phyloP scores from a whole-genome alignment of 2,329 filamentous ascomycete genomes.

The Plenodomus biglobosus region DNA sequence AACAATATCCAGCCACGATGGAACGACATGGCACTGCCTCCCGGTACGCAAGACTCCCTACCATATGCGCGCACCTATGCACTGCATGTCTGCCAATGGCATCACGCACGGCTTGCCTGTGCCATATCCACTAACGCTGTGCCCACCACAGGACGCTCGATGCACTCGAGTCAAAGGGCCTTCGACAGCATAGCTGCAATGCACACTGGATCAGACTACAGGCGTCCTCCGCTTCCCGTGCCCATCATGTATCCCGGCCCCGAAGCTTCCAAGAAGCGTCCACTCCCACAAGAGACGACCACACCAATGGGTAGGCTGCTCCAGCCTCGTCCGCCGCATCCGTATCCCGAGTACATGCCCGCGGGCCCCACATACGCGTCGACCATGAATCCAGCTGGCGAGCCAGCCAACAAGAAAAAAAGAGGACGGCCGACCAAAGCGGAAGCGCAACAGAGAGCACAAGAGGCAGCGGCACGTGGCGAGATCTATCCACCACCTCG shows the following conservation, averaged over 20 bases:
- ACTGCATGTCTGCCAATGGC: not conserved
- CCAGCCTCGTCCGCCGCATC: slow-evolving; percentile 48
- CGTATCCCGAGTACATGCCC: slow-evolving; percentile 37
- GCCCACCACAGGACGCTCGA: slow-evolving; percentile 35
- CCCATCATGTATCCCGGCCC: slow-evolving; percentile 37
- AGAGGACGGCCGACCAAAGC: slow-evolving; percentile 53
- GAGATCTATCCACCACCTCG: slow-evolving; percentile 45
- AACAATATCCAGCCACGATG: slow-evolving; percentile 50
- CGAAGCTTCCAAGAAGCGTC: slow-evolving; percentile 42
- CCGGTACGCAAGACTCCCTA: slow-evolving; percentile 44
- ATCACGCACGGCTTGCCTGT: not conserved
- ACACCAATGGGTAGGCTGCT: slow-evolving; percentile 47
- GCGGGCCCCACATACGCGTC: slow-evolving; percentile 34
- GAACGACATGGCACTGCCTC: slow-evolving; percentile 53
- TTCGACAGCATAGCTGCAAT: slow-evolving; percentile 34
- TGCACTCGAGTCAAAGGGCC: slow-evolving; percentile 42
- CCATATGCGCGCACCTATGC: not conserved
- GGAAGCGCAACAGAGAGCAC: slow-evolving; percentile 49
- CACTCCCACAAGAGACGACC: slow-evolving; percentile 34
- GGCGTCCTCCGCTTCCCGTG: slow-evolving; percentile 32
- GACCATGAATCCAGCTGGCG: slow-evolving; percentile 31
- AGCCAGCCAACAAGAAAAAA: slow-evolving; percentile 50
- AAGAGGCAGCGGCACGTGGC: slow-evolving; percentile 44
- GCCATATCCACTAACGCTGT: slow-evolving; percentile 10
- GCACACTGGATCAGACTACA: slow-evolving; percentile 30